These are phyloP conservation scores for Microstroma glucosiphilum DNA, from an alignment of 1,284 basidiomycete genomes.

Conservation along the genomic window DNA sequence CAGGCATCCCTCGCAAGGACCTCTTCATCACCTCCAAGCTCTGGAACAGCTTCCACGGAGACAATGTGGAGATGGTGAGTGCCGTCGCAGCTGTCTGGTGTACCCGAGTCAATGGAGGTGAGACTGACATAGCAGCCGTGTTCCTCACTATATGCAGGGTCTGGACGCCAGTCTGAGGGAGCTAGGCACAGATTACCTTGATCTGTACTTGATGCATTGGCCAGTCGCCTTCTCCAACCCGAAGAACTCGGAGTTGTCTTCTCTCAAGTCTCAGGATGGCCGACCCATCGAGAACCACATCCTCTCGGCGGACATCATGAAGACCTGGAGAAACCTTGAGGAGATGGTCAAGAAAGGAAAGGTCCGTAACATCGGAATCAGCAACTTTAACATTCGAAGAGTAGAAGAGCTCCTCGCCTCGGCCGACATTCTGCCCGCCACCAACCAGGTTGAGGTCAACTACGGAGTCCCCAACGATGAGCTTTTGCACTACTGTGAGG, in stretches of 20 bases:
- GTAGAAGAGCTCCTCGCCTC: conserved; percentile 27
- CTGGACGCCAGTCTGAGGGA: conserved; percentile 66
- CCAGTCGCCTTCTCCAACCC: conserved; percentile 41
- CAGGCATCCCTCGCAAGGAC: conserved; percentile 67
- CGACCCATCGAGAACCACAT: conserved; percentile 67
- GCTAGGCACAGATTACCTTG: conserved; percentile 69
- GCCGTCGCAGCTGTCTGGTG: background rate
- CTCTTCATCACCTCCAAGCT: conserved; percentile 80
- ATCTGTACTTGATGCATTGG: conserved; percentile 79
- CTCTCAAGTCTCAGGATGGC: conserved; percentile 32
- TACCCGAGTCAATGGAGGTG: background rate
- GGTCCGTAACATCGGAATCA: conserved; percentile 60
- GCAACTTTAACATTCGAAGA: conserved; percentile 45
- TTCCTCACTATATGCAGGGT: conserved; percentile 49
- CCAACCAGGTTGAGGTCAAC: conserved; percentile 47
- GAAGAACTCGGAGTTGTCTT: conserved; percentile 30
- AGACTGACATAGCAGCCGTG: background rate
- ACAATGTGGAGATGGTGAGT: conserved; percentile 34
- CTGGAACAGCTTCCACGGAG: conserved; percentile 66
- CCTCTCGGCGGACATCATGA: conserved; percentile 33
- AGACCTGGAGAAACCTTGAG: conserved; percentile 42
- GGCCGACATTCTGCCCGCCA: conserved; percentile 30
- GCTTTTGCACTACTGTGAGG: conserved; percentile 63
- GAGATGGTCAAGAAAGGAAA: conserved; percentile 46
- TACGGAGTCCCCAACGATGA: conserved; percentile 63